Evolutionary conservation across 768 basidiomycete species (phyloP).

Genomic region (Tricholomella constricta): DNA sequence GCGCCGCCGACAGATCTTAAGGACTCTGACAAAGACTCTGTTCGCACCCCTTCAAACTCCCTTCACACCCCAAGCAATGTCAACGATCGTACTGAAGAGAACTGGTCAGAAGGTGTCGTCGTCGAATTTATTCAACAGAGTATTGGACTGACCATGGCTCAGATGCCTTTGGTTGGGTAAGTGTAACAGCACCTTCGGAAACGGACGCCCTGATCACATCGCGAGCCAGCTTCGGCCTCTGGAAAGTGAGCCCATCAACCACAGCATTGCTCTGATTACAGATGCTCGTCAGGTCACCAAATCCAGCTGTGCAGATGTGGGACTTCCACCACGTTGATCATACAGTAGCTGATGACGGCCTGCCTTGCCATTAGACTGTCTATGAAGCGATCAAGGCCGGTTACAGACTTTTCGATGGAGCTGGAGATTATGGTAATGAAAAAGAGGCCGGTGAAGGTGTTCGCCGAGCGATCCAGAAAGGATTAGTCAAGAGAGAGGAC

Average conservation of each 20-base stretch:
- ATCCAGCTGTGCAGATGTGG: slow-evolving; percentile 59
- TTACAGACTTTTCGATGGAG: slow-evolving; percentile 85
- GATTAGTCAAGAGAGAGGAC: slow-evolving; percentile 86
- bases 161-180: slow-evolving; percentile 79
- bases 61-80: slow-evolving; percentile 36
- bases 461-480: slow-evolving; percentile 73
- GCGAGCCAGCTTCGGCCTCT: slow-evolving; percentile 59
- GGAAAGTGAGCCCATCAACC: slow-evolving; percentile 51
- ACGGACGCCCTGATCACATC: slow-evolving; percentile 11
- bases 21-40: not conserved
- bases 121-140: not conserved
- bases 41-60: slow-evolving; percentile 5
- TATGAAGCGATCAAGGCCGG: slow-evolving; percentile 86
- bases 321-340: slow-evolving; percentile 12
- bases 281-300: slow-evolving; percentile 59
- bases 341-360: not conserved
- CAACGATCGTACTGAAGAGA: slow-evolving; percentile 54
- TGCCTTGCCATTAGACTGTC: slow-evolving; percentile 56
- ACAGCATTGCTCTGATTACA: slow-evolving; percentile 39
- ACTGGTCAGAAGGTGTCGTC: slow-evolving; percentile 57
- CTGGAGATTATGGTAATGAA: slow-evolving; percentile 89
- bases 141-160: slow-evolving; percentile 1
- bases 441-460: slow-evolving; percentile 83
- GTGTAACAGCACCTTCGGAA: slow-evolving; percentile 15
- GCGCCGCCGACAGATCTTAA: slow-evolving; percentile 1